Evolutionary conservation across 495 filamentous ascomycete genomes (phyloP), one percentile per base, ranked within the genome.

Genomic region (Xylaria longipes): DNA sequence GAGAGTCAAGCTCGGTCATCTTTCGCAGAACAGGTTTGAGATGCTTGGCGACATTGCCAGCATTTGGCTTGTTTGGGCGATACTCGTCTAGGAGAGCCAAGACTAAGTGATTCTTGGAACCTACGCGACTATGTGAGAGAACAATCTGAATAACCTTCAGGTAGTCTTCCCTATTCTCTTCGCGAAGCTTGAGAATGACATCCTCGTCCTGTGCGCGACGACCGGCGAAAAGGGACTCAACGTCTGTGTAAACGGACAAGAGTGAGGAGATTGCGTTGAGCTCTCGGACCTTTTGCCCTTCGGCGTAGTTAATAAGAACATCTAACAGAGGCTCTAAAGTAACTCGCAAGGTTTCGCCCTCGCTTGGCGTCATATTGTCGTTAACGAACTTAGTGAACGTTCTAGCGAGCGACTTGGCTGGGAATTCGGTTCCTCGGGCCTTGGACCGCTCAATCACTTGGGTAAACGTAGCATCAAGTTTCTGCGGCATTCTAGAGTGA

Each of bases 151-250:
- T 89, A 68, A 97, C 93, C 78, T 90, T 90, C 65, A 84, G 73
- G 71, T 95, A 91, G 76, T 97, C 93, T 33, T 98, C 96, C 85
- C 93, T 97, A 86, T 98, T 92, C 85, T 97, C 93, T 71, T 99
- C 96, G 82, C 96, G 90, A 31, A 99, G 92, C 80, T 91, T 93
- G 57, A 99, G 87, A 72, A 99, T 92, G 68, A 97, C 94, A 76
- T 97, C 96, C 79, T 99, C 96, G 71, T 99, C 97, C 62, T 97
- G 92, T 72, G 87, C 85, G 64, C 92, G 92, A 62, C 91, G 91
- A 33, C 91, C 91, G 17, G 93, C 94, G 86, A 98, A 99, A 25
- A 94, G 86, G 68, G 87, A 89, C 84, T 99, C 96, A 27, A 97
- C 88, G 8, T 89, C 89, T 70, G 89, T 91, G 82, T 98, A 99